Percentiles rank a stretch among this genome's conserved stretches.
Evolutionary conservation across 768 basidiomycete genomes (phyloP).

Genomic region (Strobilomyces echinocephalus): DNA sequence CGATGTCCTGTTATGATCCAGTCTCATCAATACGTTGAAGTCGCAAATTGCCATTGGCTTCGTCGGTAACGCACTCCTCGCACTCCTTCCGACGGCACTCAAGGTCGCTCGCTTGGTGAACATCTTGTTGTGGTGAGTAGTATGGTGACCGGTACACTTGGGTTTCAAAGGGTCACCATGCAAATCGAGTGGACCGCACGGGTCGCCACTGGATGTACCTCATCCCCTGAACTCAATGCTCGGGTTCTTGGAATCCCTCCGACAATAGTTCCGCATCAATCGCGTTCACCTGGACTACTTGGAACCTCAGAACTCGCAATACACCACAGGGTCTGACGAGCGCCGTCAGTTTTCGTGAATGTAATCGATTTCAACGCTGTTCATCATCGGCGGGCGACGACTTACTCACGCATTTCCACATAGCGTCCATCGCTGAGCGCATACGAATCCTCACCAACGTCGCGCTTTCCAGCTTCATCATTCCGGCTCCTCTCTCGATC

Average conservation of each 20-base stretch:
- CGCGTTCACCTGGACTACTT: slow-evolving; percentile 21
- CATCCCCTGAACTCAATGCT: background rate
- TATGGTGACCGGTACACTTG: too few relatives aligned
- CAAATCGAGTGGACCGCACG: too few relatives aligned
- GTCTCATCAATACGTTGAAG: background rate
- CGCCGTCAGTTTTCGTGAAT: background rate
- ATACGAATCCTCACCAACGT: slow-evolving; percentile 5
- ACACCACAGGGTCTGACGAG: background rate
- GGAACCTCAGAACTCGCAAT: background rate
- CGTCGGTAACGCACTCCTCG: slow-evolving; percentile 16
- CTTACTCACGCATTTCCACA: too few relatives aligned
- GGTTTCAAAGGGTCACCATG: too few relatives aligned
- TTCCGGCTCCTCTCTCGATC: slow-evolving; percentile 25
- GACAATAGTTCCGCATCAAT: slow-evolving; percentile 20
- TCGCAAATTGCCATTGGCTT: slow-evolving; percentile 19
- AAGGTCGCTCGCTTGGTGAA: too few relatives aligned
- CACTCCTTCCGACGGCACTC: too few relatives aligned
- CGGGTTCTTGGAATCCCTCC: background rate
- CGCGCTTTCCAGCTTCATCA: slow-evolving; percentile 26
- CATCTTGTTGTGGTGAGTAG: too few relatives aligned
- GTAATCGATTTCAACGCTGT: background rate
- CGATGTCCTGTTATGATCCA: background rate
- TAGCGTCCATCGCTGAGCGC: too few relatives aligned
- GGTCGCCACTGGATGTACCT: too few relatives aligned
- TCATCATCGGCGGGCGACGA: too few relatives aligned